phyloP scores from a whole-genome alignment of 2,329 filamentous ascomycete species.

The Fusarium globosum region DNA sequence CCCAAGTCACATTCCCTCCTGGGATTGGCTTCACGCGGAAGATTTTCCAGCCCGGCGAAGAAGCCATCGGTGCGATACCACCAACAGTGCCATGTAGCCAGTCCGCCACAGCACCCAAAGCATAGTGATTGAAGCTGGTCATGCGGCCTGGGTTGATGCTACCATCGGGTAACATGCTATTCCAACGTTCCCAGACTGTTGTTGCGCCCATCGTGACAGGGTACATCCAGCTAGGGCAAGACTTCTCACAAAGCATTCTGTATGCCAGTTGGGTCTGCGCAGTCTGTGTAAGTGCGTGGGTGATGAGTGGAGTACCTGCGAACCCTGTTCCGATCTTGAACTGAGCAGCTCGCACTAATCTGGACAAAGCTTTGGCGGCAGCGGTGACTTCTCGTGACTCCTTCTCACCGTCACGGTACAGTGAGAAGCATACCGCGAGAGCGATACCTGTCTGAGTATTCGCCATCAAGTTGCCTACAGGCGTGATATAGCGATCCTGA shows the following conservation, averaged over 20 bases:
- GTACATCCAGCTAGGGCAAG: background rate
- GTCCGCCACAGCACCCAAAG: background rate
- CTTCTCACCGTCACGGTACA: background rate
- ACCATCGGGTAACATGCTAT: background rate
- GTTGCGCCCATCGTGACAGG: background rate
- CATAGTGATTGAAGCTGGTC: background rate
- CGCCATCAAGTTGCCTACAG: background rate
- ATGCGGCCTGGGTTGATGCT: background rate
- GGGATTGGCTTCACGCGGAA: background rate
- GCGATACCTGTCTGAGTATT: background rate
- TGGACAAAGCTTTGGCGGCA: background rate
- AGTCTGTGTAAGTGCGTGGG: background rate
- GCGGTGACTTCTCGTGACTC: background rate
- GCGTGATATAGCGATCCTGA: background rate
- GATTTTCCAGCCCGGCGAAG: background rate
- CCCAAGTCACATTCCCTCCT: background rate
- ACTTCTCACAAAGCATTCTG: background rate
- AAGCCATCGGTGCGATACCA: background rate
- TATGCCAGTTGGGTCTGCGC: background rate
- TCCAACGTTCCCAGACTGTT: background rate
- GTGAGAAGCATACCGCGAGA: background rate
- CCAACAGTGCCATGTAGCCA: background rate
- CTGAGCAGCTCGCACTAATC: background rate
- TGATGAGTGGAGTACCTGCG: background rate
- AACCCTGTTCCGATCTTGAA: background rate